Base-by-base conservation (phyloP, 345 rosid species). In the Salix suchowensis region DNA sequence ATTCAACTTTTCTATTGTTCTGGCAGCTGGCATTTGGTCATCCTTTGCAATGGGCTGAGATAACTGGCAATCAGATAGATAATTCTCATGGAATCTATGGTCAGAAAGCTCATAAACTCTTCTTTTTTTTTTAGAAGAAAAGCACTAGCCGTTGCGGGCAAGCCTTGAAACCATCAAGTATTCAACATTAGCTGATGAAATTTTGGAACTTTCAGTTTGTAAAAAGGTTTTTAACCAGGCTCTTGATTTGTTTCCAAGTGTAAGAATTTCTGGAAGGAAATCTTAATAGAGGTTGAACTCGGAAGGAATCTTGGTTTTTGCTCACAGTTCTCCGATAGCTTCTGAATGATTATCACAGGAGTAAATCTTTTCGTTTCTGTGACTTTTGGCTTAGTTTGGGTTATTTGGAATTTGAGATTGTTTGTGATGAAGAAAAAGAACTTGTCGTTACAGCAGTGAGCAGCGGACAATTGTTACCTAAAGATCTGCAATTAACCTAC, bases 21-120 rank as follows among this genome's bases (percentile, higher is more conserved):
- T 30, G 46, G 5, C 72, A 68, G 72, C 14, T 40, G 11, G 21
- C 58, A n/a, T 19, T 46, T 26, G 36, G 32, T 48, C 19, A 46
- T 26, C 16, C 37, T 26, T 19, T 36, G 24, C 16, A 36, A 12
- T 21, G 10, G 68, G 18, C 36, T 14, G 42, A 65, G 40, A 32
- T 65, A 65, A 65, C 6, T 70, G 62, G 37, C 60, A 70, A 28
- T 58, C 73, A 48, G 73, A 30, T 70, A 4, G 48, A 69, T 36
- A 42, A 69, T 46, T 69, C 37, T 34, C 28, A 6, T 12, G 39
- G 70, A 11, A 36, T 36, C 48, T 21, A 67, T 23, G 40, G 26
- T 4, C 24, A 19, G 58, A 18, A 39, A 19, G 48, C 28, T 67
- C 26, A 21, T 37, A n/a, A 67, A 67, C 24, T 13, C 21, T 42